Evolutionary conservation across 2,329 filamentous ascomycete species (phyloP).

Genomic region (Colletotrichum caudatum): DNA sequence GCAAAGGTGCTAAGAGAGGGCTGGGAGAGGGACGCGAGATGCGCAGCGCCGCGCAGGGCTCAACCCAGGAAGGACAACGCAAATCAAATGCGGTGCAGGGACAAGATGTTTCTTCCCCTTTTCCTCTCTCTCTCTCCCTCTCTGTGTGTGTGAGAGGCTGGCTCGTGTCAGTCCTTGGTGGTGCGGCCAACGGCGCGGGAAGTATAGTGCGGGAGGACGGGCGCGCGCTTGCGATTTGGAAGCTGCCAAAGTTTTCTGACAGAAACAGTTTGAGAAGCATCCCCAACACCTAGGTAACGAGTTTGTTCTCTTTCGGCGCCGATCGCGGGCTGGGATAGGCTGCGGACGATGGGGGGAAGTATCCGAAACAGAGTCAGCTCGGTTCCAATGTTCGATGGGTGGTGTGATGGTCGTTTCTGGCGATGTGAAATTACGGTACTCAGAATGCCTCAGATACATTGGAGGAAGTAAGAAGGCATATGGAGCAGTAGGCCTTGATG

Average conservation of each 20-base stretch:
- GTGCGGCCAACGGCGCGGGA: constrained; percentile 30
- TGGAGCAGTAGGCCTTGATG: background rate
- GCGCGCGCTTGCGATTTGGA: constrained; percentile 38
- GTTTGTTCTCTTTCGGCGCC: background rate
- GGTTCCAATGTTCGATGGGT: constrained; percentile 6
- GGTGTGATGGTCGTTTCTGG: background rate
- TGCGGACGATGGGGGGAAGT: background rate
- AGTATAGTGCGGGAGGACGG: constrained; percentile 16
- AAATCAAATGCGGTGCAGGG: constrained; percentile 24
- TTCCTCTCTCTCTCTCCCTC: background rate
- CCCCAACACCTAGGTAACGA: constrained; percentile 7
- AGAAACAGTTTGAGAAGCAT: constrained; percentile 41
- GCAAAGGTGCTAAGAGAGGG: background rate
- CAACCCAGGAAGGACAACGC: background rate
- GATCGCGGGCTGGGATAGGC: constrained; percentile 14
- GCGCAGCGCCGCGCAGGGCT: background rate
- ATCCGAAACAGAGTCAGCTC: constrained; percentile 23
- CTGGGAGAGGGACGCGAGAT: background rate
- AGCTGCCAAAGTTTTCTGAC: constrained; percentile 42
- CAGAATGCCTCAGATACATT: background rate
- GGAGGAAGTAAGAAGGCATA: background rate
- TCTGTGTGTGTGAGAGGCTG: background rate
- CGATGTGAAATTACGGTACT: background rate
- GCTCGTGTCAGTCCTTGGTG: constrained; percentile 35
- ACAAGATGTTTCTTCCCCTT: background rate